Evolutionary conservation across 2,329 filamentous ascomycete genomes (phyloP).

Genomic region (Dactylellina drechsleri): DNA sequence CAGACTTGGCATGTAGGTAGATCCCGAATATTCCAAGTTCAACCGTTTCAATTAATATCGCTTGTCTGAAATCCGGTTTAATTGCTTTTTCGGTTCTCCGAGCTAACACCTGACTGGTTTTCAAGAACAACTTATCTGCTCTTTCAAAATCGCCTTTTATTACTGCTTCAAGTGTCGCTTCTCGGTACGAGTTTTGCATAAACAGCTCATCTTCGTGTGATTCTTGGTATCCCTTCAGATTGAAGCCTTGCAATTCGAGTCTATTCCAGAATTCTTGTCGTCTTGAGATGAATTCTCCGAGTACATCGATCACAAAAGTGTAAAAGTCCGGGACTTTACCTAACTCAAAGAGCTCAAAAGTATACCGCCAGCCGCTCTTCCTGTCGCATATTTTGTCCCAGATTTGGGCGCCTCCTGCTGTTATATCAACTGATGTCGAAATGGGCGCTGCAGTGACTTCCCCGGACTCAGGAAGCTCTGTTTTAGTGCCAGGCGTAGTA

Average conservation of each 20-base stretch:
- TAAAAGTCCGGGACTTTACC: constrained; percentile 14
- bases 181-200: constrained; percentile 17
- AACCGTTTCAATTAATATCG: constrained; percentile 6
- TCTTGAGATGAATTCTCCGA: constrained; percentile 17
- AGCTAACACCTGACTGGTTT: neutral
- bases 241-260: constrained; percentile 10
- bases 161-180: constrained; percentile 1
- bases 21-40: neutral
- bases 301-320: constrained; percentile 10
- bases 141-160: constrained; percentile 9
- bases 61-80: neutral
- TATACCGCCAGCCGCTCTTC: constrained; percentile 9
- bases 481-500: neutral
- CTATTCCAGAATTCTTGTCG: constrained; percentile 13
- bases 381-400: constrained; percentile 2
- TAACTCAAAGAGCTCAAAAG: constrained; percentile 22
- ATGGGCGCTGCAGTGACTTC: neutral
- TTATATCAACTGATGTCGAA: neutral
- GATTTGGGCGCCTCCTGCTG: constrained; percentile 1
- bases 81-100: neutral
- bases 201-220: constrained; percentile 26
- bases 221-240: constrained; percentile 3
- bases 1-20: neutral
- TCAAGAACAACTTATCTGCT: constrained; percentile 1
- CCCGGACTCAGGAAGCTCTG: neutral